Evolutionary conservation across 208 protist species (phyloP), one percentile per base, ranked within the genome.

Genomic region (Crithidia brevicula): DNA sequence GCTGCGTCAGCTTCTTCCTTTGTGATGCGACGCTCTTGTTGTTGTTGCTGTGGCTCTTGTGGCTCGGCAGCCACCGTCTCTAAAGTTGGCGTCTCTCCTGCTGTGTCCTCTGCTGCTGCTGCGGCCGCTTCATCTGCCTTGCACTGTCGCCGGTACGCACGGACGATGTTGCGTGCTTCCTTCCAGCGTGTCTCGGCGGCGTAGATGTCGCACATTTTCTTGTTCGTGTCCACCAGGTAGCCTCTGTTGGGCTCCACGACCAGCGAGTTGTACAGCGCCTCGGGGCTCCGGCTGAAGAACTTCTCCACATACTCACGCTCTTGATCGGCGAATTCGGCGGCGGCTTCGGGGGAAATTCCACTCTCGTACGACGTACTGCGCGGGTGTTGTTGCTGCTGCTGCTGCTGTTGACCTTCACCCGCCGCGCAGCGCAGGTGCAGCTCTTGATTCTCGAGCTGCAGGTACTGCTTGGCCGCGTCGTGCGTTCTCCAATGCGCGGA

Each of bases 221-320:
- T 72, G 54, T 90, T 87, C n/a, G 78, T 90, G 38, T 85, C 79
- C 1, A 84, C 71, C 1, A 86, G 52, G 34, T 72, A 72, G n/a
- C 72, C 75, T 3, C 23, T 20, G 51, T 75, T 75, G 6, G 78
- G 72, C 50, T 71, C 52, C 51, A 72, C 60, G 15, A 83, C 73
- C 4, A 83, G 63, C 4, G 68, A 53, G 42, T 70, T 56, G 49
- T 83, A 83, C 27, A 83, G 78, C 18, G 59, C 47, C 30, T 58
- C 63, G 0, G 73, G 77, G 63, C 69, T 67, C 34, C 71, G 57
- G 11, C 61, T 77, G 40, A 73, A 78, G 27, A 72, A 81, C 16
- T 69, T 66, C 40, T 67, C 47, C 9, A 74, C 23, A 18, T 58
- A 38, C 59, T 49, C 42, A 16, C 54, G 52, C 56, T 79, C 73